Conservation (phyloP, 768 basidiomycete genomes). For the Gautieria morchelliformis region DNA sequence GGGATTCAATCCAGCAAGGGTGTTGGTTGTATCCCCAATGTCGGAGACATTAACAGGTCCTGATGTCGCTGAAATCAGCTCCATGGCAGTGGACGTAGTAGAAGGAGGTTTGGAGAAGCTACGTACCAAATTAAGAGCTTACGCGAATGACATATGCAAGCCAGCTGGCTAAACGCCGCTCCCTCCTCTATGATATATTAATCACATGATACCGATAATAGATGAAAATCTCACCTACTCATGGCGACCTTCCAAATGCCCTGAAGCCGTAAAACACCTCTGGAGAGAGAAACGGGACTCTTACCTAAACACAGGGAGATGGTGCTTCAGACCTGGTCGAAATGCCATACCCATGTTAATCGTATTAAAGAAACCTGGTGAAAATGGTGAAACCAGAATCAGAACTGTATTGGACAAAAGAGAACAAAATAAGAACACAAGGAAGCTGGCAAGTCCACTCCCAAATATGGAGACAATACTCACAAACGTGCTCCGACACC, state of each 20-base stretch:
- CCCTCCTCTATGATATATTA: slow-evolving; percentile 24
- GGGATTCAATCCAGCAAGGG: background rate
- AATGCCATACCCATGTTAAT: slow-evolving; percentile 27
- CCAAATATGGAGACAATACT: slow-evolving; percentile 22
- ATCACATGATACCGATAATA: slow-evolving; percentile 27
- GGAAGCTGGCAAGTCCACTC: slow-evolving; percentile 18
- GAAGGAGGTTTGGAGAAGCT: slow-evolving; percentile 9
- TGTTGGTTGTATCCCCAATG: background rate
- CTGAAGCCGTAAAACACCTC: slow-evolving; percentile 18
- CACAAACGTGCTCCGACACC: slow-evolving; percentile 12
- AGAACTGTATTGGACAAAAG: slow-evolving; percentile 19
- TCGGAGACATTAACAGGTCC: background rate
- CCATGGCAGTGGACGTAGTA: slow-evolving; percentile 12
- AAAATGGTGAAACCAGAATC: slow-evolving; percentile 12
- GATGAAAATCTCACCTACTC: slow-evolving; percentile 24
- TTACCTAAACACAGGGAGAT: slow-evolving; percentile 22
- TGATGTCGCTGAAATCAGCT: slow-evolving; percentile 8
- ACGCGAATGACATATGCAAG: slow-evolving; percentile 12
- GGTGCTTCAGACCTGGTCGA: slow-evolving; percentile 18
- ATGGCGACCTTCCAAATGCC: slow-evolving; percentile 29
- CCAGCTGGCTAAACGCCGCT: slow-evolving; percentile 14
- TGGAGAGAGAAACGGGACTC: slow-evolving; percentile 23
- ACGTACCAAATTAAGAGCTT: slow-evolving; percentile 13
- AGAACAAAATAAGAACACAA: slow-evolving; percentile 24
- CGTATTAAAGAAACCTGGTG: slow-evolving; percentile 17